phyloP scores from a whole-genome alignment of 306 rosid genomes.

The Quercus suber region DNA sequence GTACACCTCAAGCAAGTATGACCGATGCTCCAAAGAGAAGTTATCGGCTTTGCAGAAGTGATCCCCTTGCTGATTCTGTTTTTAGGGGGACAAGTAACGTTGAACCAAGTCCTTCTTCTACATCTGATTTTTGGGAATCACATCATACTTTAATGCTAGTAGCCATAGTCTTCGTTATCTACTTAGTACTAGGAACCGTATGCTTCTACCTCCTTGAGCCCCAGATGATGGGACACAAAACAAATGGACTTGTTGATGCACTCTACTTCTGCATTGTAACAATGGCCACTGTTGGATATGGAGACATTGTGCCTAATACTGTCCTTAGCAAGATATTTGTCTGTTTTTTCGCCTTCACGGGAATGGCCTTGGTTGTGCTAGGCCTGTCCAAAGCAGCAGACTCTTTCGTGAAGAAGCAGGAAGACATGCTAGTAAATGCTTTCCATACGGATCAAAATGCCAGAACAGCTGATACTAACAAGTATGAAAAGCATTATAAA shows the following conservation, averaged over 20 bases:
- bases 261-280: slow-evolving; percentile 49
- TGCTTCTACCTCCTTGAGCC: slow-evolving; percentile 39
- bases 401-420: slow-evolving; percentile 47
- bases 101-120: slow-evolving; percentile 22
- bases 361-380: slow-evolving; percentile 40
- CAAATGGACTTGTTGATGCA: slow-evolving; percentile 41
- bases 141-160: slow-evolving; percentile 30
- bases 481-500: slow-evolving; percentile 15
- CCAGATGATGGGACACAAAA: slow-evolving; percentile 44
- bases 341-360: slow-evolving; percentile 49
- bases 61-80: slow-evolving; percentile 37
- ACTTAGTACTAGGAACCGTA: slow-evolving; percentile 37
- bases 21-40: slow-evolving; percentile 25
- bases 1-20: slow-evolving; percentile 19
- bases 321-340: slow-evolving; percentile 38
- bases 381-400: slow-evolving; percentile 42
- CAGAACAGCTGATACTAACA: background rate
- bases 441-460: slow-evolving; percentile 13
- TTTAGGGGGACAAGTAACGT: background rate
- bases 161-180: slow-evolving; percentile 20
- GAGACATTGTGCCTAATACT: slow-evolving; percentile 45
- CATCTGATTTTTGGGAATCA: slow-evolving; percentile 20
- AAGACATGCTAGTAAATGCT: slow-evolving; percentile 28
- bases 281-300: slow-evolving; percentile 60
- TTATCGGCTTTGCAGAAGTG: slow-evolving; percentile 48